Conservation (phyloP, 2,329 filamentous ascomycete species). For the Westerdykella sp. region DNA sequence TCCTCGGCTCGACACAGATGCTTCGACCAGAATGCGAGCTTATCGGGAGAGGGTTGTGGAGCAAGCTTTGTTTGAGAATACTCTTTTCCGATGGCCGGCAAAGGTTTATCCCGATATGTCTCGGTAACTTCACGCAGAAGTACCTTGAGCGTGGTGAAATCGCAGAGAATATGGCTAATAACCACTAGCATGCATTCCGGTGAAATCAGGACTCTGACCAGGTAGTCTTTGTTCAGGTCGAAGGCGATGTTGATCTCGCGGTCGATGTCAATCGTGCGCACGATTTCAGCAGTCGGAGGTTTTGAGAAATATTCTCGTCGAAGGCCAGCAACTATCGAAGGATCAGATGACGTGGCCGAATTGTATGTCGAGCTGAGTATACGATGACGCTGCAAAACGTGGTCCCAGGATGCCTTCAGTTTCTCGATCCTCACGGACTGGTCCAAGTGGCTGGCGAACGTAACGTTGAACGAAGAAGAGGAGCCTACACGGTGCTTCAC, state of each 20-base stretch:
- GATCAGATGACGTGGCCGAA: not conserved
- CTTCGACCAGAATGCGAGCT: slow-evolving; percentile 6
- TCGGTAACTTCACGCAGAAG: slow-evolving; percentile 21
- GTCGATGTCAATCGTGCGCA: slow-evolving; percentile 1
- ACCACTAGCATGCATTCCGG: slow-evolving; percentile 15
- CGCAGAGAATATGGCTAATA: slow-evolving; percentile 31
- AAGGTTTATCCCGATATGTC: slow-evolving; percentile 11
- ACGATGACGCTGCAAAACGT: slow-evolving; percentile 11
- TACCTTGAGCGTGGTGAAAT: slow-evolving; percentile 25
- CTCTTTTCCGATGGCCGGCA: not conserved
- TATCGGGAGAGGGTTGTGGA: slow-evolving; percentile 2
- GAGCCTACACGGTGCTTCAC: slow-evolving; percentile 10
- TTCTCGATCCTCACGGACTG: slow-evolving; percentile 8
- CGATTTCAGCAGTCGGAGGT: not conserved
- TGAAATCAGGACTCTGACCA: slow-evolving; percentile 23
- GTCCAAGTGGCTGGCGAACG: slow-evolving; percentile 9
- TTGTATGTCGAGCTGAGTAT: slow-evolving; percentile 8
- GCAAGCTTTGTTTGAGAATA: slow-evolving; percentile 1
- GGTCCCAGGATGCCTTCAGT: slow-evolving; percentile 16
- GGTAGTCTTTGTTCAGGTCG: slow-evolving; percentile 12
- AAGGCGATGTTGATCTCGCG: slow-evolving; percentile 14
- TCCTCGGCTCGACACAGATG: slow-evolving; percentile 1
- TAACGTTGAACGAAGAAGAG: slow-evolving; percentile 25
- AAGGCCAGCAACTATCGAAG: not conserved
- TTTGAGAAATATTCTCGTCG: not conserved